Conservation (phyloP, 129 eudicot genomes). For the Scalesia atractyloides region DNA sequence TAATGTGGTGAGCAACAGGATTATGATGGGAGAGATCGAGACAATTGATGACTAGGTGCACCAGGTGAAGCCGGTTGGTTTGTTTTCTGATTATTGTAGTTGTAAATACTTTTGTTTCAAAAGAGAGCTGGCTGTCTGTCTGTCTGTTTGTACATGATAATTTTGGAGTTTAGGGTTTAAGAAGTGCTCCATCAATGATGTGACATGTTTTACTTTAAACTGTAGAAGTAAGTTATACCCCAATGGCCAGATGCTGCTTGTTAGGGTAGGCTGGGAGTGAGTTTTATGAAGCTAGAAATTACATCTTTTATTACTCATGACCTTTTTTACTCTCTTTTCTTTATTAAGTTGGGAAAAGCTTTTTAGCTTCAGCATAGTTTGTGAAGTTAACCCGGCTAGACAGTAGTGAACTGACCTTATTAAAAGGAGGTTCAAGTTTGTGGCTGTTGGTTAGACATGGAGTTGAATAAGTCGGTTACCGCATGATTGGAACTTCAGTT, state of each 20-base stretch:
- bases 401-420: no score
- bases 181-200: slow-evolving; percentile 66
- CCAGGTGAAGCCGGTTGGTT: slow-evolving; percentile 14
- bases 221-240: slow-evolving; percentile 3
- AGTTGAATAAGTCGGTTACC: no score
- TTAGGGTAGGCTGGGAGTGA: slow-evolving; percentile 13
- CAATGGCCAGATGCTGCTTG: slow-evolving; percentile 6
- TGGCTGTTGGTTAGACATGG: no score
- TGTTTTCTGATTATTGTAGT: slow-evolving; percentile 16
- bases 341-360: neutral
- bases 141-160: slow-evolving; percentile 52
- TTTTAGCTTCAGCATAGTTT: no score
- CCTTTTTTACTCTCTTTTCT: neutral
- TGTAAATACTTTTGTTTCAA: slow-evolving; percentile 55
- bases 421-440: no score
- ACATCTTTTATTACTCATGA: neutral
- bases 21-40: slow-evolving; percentile 99
- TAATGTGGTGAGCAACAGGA: slow-evolving; percentile 93
- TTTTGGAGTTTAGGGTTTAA: slow-evolving; percentile 27
- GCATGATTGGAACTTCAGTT: no score
- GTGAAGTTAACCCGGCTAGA: no score
- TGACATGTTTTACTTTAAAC: slow-evolving; percentile 22
- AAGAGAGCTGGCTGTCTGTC: slow-evolving; percentile 20
- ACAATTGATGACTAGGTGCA: slow-evolving; percentile 51
- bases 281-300: slow-evolving; percentile 3